Evolutionary conservation across 768 basidiomycete genomes (phyloP), one percentile per base, ranked within the genome.

Genomic region (Trametes punicea): DNA sequence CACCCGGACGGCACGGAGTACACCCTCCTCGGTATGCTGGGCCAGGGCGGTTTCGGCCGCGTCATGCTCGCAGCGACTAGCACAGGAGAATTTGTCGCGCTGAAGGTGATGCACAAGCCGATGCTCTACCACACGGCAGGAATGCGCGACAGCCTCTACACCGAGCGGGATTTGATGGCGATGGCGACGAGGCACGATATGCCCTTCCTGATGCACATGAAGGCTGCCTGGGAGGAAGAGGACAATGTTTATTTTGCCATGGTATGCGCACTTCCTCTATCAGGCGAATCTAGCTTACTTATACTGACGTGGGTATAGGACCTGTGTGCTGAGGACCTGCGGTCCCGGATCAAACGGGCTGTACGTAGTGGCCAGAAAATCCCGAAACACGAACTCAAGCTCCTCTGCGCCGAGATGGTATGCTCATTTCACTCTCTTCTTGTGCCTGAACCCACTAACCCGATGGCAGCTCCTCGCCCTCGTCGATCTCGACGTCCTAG

Each of bases 91-190:
- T 18, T 27, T 2, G 56, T 67, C 26, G 66, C 65, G 5, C 56
- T 67, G 58, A 69, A 69, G 61, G 60, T 65, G 18, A 20, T 61
- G 1, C 53, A 64, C 64, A 69, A 69, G 46, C 51, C 40, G 36
- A 27, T 27, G 51, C 30, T 38, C 21, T 51, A 59, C 42, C 16
- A 27, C 3, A 10, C 5, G 8, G n/a, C 7, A 0, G 29, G n/a
- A 4, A 50, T 29, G 2, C n/a, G 49, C 9, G 23, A 38, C 13
- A 25, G 16, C n/a, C 13, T 64, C 6, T 11, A 38, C 6, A n/a
- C 29, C 20, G 68, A 69, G 31, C 56, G 50, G 51, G 40, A 58
- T 6, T 38, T 51, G 40, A 60, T 64, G 60, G 51, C 18, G 13
- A 31, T 18, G 15, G 60, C 61, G 20, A 57, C 65, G 8, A 11